phyloP scores from a whole-genome alignment of 768 basidiomycete species.

The Russula virescens region DNA sequence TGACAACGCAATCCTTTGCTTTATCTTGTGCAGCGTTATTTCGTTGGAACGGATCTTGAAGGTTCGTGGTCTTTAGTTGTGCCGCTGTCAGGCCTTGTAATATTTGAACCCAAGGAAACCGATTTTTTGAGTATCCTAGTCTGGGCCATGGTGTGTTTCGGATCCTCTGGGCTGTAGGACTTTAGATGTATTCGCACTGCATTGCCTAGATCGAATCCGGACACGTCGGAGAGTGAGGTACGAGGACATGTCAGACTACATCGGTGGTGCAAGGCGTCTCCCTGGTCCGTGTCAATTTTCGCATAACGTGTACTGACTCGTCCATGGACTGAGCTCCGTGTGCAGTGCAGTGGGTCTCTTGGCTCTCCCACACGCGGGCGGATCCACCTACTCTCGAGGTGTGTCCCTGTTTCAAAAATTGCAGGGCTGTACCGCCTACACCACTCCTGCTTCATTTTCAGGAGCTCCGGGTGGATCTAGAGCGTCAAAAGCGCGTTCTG shows the following conservation, averaged over 20 bases:
- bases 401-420: background rate
- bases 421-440: constrained; percentile 7
- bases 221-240: constrained; percentile 20
- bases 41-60: constrained; percentile 22
- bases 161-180: background rate
- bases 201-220: constrained; percentile 9
- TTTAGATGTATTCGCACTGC: background rate
- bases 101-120: constrained; percentile 13
- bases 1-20: background rate
- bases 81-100: background rate
- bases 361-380: constrained; percentile 21
- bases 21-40: background rate
- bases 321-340: background rate
- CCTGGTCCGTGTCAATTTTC: constrained; percentile 16
- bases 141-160: constrained; percentile 13
- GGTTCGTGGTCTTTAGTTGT: background rate
- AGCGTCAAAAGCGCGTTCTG: constrained; percentile 19
- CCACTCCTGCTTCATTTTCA: background rate
- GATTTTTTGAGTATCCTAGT: constrained; percentile 23
- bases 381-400: constrained; percentile 19
- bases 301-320: background rate
- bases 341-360: constrained; percentile 23
- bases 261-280: constrained; percentile 20
- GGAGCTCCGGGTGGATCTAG: constrained; percentile 22
- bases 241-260: constrained; percentile 21